Conservation (phyloP, 2,329 filamentous ascomycete genomes). For the Tolypocladium tundrense region DNA sequence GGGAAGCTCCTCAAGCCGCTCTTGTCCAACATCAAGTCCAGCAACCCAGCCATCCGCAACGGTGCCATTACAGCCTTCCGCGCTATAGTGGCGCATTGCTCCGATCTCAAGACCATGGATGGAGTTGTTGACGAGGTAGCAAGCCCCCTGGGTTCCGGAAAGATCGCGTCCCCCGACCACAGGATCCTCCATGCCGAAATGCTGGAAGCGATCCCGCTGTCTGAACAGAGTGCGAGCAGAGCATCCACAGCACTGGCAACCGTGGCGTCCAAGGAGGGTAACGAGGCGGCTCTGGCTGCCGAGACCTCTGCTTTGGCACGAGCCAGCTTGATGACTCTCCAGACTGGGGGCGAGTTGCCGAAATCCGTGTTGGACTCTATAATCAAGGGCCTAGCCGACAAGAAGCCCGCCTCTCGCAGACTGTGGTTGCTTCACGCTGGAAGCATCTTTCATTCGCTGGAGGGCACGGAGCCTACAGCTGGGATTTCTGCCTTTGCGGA, state of each 20-base stretch:
- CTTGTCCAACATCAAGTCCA: conserved; percentile 84
- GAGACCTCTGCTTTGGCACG: conserved; percentile 63
- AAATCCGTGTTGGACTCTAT: conserved; percentile 61
- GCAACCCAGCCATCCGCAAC: conserved; percentile 65
- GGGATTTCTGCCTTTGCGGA: conserved; percentile 42
- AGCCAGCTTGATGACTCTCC: conserved; percentile 52
- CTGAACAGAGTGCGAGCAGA: conserved; percentile 52
- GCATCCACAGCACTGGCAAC: conserved; percentile 56
- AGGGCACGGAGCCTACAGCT: conserved; percentile 34
- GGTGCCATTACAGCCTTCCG: conserved; percentile 69
- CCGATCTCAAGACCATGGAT: conserved; percentile 46
- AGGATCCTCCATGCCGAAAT: conserved; percentile 75
- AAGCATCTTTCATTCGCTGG: conserved; percentile 52
- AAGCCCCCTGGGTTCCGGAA: conserved; percentile 69
- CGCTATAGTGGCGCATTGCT: conserved; percentile 52
- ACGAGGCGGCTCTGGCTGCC: conserved; percentile 68
- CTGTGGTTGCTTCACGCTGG: conserved; percentile 72
- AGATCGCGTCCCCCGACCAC: conserved; percentile 77
- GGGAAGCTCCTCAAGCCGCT: conserved; percentile 74
- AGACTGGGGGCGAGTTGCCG: conserved; percentile 49
- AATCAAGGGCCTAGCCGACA: conserved; percentile 75
- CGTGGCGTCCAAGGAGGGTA: conserved; percentile 74
- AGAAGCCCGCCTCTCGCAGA: conserved; percentile 66
- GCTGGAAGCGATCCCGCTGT: conserved; percentile 54
- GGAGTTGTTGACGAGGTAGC: conserved; percentile 71